These are phyloP conservation scores for Helianthus tuberosus DNA, from an alignment of 129 eudicot species.

Conservation along the genomic window DNA sequence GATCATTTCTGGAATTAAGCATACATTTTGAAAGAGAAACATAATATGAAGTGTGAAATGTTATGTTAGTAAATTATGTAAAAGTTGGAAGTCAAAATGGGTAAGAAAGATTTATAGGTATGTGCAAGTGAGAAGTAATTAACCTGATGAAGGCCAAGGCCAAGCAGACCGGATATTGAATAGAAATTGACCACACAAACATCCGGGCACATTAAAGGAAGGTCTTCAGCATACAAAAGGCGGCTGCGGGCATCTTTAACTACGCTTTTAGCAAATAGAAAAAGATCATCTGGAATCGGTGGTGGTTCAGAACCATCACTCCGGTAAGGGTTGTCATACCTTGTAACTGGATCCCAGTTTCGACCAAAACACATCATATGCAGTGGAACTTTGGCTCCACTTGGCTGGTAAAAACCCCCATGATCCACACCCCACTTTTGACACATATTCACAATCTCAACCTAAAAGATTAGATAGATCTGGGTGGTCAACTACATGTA, in stretches of 20 bases:
- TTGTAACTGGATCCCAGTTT: constrained; percentile 59
- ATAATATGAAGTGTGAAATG: too few species aligned
- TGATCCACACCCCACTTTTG: too few species aligned
- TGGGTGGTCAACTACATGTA: too few species aligned
- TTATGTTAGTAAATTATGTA: too few species aligned
- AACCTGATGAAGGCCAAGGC: constrained; percentile 71
- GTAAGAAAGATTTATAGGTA: too few species aligned
- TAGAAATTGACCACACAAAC: constrained; percentile 61
- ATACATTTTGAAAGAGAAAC: too few species aligned
- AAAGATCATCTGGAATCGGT: constrained; percentile 39
- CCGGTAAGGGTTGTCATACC: constrained; percentile 13
- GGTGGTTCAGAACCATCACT: constrained; percentile 29
- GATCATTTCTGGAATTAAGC: too few species aligned
- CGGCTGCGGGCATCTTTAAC: constrained; percentile 36
- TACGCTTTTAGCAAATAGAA: constrained; percentile 30
- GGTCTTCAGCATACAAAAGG: constrained; percentile 26
- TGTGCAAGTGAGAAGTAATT: background rate
- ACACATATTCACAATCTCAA: too few species aligned
- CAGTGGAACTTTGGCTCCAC: too few species aligned
- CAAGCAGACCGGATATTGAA: constrained; percentile 27
- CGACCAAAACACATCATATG: constrained; percentile 60
- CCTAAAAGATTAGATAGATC: too few species aligned
- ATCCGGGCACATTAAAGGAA: constrained; percentile 56
- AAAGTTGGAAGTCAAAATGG: too few species aligned
- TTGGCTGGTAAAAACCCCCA: too few species aligned